These are phyloP conservation scores for Fomitopsis pulvina DNA, from an alignment of 768 basidiomycete genomes.

Conservation along the genomic window DNA sequence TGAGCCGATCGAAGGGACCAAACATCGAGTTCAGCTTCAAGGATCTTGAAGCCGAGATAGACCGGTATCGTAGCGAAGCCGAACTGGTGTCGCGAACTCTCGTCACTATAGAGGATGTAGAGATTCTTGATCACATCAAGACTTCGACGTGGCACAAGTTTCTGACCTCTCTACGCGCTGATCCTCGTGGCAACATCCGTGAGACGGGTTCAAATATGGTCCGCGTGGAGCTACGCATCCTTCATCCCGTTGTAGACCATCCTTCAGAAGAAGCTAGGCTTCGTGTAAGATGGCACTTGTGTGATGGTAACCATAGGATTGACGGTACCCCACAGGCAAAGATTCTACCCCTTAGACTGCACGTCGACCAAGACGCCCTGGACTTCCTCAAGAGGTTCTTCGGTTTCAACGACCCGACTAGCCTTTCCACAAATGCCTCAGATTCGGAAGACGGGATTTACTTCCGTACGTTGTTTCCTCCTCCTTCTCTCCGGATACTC, in stretches of 20 bases:
- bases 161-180: constrained; percentile 76
- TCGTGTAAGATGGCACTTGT: constrained; percentile 42
- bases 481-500: neutral
- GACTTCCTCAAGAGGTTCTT: constrained; percentile 98
- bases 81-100: constrained; percentile 59
- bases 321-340: constrained; percentile 54
- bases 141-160: constrained; percentile 99
- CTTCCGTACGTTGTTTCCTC: constrained; percentile 51
- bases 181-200: constrained; percentile 81
- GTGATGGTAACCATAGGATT: neutral
- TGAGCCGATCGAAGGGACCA: constrained; percentile 69
- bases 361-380: constrained; percentile 97
- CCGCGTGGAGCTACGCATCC: constrained; percentile 69
- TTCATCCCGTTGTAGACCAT: constrained; percentile 65
- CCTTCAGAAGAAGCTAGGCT: constrained; percentile 72
- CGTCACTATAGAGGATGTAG: constrained; percentile 63
- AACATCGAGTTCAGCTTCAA: constrained; percentile 80
- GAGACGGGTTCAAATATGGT: constrained; percentile 95
- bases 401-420: constrained; percentile 68
- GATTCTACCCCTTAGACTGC: constrained; percentile 81
- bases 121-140: constrained; percentile 96
- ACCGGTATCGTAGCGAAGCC: constrained; percentile 51
- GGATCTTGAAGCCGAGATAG: constrained; percentile 59
- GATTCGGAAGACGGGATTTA: constrained; percentile 47
- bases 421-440: constrained; percentile 28